These are phyloP conservation scores for Arthroderma sp. DNA, from an alignment of 2,329 filamentous ascomycete species.

Conservation along the genomic window DNA sequence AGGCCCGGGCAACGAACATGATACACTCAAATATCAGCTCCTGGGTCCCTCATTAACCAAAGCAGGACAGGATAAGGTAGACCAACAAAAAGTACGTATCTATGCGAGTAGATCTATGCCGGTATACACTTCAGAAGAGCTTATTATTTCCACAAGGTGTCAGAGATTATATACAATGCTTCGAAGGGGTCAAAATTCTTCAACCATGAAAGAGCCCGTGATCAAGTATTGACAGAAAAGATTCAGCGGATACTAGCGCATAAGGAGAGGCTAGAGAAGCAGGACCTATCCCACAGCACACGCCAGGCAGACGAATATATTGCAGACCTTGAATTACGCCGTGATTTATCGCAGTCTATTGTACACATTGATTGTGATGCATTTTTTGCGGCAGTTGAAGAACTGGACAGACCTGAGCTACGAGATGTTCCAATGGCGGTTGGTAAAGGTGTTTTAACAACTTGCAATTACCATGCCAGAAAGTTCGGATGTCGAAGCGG, in stretches of 20 bases:
- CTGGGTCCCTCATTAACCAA: constrained; percentile 87
- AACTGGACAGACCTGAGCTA: constrained; percentile 69
- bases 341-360: constrained; percentile 73
- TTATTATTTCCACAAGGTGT: constrained; percentile 47
- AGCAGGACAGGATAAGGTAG: constrained; percentile 83
- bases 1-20: constrained; percentile 27
- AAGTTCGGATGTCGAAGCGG: constrained; percentile 84
- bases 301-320: constrained; percentile 72
- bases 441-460: constrained; percentile 58
- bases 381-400: constrained; percentile 92
- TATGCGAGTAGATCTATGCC: not conserved
- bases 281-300: constrained; percentile 61
- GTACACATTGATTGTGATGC: constrained; percentile 96
- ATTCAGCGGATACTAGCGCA: constrained; percentile 67
- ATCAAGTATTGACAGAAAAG: constrained; percentile 71
- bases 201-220: constrained; percentile 72
- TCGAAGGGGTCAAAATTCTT: constrained; percentile 97
- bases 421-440: constrained; percentile 84
- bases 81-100: constrained; percentile 61
- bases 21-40: constrained; percentile 76
- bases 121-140: constrained; percentile 7
- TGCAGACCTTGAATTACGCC: constrained; percentile 59
- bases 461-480: constrained; percentile 78
- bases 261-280: constrained; percentile 61
- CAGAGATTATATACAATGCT: constrained; percentile 91